Base-by-base conservation (phyloP, 2,329 filamentous ascomycete genomes). In the Colletotrichum agaves region DNA sequence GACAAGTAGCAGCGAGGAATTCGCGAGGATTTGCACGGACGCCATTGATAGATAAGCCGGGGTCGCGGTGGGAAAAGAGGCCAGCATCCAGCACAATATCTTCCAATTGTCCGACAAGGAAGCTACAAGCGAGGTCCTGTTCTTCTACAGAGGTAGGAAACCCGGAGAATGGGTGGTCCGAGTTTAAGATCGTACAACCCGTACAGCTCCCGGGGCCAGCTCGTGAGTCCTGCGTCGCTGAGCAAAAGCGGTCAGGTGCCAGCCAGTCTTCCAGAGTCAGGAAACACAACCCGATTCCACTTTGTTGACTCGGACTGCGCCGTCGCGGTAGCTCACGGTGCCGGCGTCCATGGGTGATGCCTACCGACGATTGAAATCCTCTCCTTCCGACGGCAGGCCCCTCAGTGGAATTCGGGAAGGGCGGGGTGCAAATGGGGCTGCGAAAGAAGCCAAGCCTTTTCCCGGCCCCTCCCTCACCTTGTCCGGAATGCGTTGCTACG, bases 171-270 rank as follows among this genome's bases (percentile, higher is more conserved):
- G 12, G 23, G 31, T 39, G 12, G 27, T 19, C 13, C 35, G 37
- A 63, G 59, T 52, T 17, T 13, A 63, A 63, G n/a, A 39, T 58
- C 63, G 21, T 58, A 39, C n/a, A 44, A 67, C 11, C 17, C 46
- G n/a, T 35, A 31, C 35, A 46, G 33, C 44, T 52, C 43, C 50
- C 35, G 23, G 31, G 13, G 50, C 35, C 56, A 61, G 3, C 10
- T 12, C 11, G 21, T 55, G 59, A 31, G 43, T 44, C 35, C 33
- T 31, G 43, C 50, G 63, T 50, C 8, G 15, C 27, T 39, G 47
- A 13, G 10, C 19, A 52, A 43, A 49, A 56, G 52, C 19, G 33
- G 19, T 6, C 31, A 41, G 21, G 21, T 13, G 50, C 17, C 17
- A 10, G 17, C 31, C 31, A 39, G 50, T 19, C 7, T 33, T 33